Conservation (phyloP, 495 filamentous ascomycete species). For the Hypoxylon subgilvum region DNA sequence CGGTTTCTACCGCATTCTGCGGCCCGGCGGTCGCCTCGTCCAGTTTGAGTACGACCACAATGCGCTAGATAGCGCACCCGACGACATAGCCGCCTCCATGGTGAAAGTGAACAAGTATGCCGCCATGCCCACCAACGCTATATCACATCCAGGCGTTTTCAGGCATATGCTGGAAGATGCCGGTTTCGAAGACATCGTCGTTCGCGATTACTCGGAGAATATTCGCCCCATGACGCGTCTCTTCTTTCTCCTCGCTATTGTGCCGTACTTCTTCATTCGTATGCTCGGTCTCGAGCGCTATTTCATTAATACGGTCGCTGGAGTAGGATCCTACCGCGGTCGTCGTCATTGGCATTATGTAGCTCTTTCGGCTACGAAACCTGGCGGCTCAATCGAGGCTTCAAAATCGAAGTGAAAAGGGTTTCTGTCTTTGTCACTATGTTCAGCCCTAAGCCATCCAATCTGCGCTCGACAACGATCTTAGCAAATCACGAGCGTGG, state of each 20-base stretch:
- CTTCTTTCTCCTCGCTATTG: constrained; percentile 56
- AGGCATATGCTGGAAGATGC: constrained; percentile 52
- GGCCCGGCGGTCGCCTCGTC: constrained; percentile 56
- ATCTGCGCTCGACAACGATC: too few relatives aligned
- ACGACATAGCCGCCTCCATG: constrained; percentile 46
- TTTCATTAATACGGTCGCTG: constrained; percentile 58
- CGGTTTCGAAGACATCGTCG: constrained; percentile 57
- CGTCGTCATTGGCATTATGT: constrained; percentile 45
- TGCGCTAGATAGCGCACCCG: constrained; percentile 30
- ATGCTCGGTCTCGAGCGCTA: constrained; percentile 52
- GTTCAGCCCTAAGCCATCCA: too few relatives aligned
- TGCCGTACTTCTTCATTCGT: constrained; percentile 59
- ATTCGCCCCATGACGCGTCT: constrained; percentile 59
- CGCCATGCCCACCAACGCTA: constrained; percentile 57
- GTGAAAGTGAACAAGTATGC: constrained; percentile 46
- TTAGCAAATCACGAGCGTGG: too few relatives aligned
- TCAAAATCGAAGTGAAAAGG: constrained; percentile 31
- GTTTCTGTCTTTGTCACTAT: not conserved
- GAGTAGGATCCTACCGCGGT: constrained; percentile 49
- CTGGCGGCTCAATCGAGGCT: constrained; percentile 29
- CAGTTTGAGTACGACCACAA: constrained; percentile 61
- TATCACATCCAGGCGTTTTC: constrained; percentile 40
- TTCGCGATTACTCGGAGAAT: constrained; percentile 56
- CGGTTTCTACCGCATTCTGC: constrained; percentile 57
- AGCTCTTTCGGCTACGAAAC: constrained; percentile 49